Base-by-base conservation (phyloP, 2,329 filamentous ascomycete genomes). In the Ceratocystis destructans region DNA sequence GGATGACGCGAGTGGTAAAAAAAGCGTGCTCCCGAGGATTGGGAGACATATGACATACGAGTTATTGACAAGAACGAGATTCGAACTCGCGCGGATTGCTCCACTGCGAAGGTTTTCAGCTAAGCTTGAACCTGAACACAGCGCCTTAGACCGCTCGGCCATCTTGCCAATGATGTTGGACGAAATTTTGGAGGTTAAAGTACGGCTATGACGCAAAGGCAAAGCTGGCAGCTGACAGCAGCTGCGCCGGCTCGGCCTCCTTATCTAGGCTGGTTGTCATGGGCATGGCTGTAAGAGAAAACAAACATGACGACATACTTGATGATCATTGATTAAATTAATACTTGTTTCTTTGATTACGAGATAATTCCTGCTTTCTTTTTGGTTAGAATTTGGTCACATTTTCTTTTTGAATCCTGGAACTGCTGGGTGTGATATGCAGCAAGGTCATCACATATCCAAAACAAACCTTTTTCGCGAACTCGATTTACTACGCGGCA, bases 11-110 rank as follows among this genome's bases (percentile, higher is more conserved):
- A 25, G 22, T 25, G 22, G 22, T 25, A 25, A 41, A 41, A 41
- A 41, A 15, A 5, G 3, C 12, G 4, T 12, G 1, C 37, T 2
- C 37, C 12, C 10, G 12, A 41, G 4, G 0, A 3, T 10, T 1
- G 12, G 37, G 12, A 41, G 12, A 5, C 12, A 15, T 41, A 15
- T 41, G 3, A 15, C 1, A 3, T 15, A 1, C 1, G 3, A 5
- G 4, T 2, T 41, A 10, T 41, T 73, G 69, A 70, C 69, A 71
- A 70, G 70, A 73, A 73, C 74, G 73, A 72, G 66, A 68, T 68
- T 68, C 63, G 64, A 68, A 68, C 66, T 65, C 66, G 64, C 66
- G 66, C 66, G 66, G 66, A 68, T 68, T 68, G 63, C 66, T 68
- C 66, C 66, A 66, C 66, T 68, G 64, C 64, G 66, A 68, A 68